phyloP scores from a whole-genome alignment of 2,329 filamentous ascomycete genomes.

The Colletotrichum somersetense region DNA sequence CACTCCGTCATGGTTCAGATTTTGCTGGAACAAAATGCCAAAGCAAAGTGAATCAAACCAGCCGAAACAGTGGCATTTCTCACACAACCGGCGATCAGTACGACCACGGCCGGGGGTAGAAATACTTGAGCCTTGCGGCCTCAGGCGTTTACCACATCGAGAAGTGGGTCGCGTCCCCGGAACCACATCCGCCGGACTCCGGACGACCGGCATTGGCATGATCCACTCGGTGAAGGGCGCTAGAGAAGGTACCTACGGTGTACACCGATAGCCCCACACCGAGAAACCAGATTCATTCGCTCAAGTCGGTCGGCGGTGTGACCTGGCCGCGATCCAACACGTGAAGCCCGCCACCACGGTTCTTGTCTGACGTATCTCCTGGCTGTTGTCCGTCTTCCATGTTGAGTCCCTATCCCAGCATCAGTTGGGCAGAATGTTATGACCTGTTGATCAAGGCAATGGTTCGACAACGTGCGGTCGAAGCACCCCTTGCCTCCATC shows the following conservation, averaged over 20 bases:
- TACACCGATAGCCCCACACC: slow-evolving; percentile 14
- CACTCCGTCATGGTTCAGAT: slow-evolving; percentile 8
- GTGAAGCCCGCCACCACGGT: neutral
- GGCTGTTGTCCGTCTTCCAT: neutral
- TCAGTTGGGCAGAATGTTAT: neutral
- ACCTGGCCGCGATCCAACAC: neutral
- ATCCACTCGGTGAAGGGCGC: slow-evolving; percentile 33
- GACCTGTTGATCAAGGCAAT: neutral
- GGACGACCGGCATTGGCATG: slow-evolving; percentile 32
- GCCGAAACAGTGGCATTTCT: slow-evolving; percentile 37
- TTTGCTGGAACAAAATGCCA: slow-evolving; percentile 13
- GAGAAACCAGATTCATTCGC: slow-evolving; percentile 9
- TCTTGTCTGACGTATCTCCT: neutral
- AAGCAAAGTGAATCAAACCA: slow-evolving; percentile 34
- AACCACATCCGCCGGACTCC: slow-evolving; percentile 36
- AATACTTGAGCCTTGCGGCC: slow-evolving; percentile 25
- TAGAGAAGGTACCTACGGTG: neutral
- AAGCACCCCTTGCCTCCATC: neutral
- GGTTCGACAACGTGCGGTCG: slow-evolving; percentile 20
- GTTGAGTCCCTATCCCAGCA: too few species aligned
- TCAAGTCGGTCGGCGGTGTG: neutral
- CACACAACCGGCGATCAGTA: slow-evolving; percentile 31
- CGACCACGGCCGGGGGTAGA: slow-evolving; percentile 10
- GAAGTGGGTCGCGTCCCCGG: slow-evolving; percentile 11
- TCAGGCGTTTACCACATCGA: neutral